These are phyloP conservation scores for Grosmannia serpens DNA, from an alignment of 2,329 filamentous ascomycete genomes.

Conservation along the genomic window DNA sequence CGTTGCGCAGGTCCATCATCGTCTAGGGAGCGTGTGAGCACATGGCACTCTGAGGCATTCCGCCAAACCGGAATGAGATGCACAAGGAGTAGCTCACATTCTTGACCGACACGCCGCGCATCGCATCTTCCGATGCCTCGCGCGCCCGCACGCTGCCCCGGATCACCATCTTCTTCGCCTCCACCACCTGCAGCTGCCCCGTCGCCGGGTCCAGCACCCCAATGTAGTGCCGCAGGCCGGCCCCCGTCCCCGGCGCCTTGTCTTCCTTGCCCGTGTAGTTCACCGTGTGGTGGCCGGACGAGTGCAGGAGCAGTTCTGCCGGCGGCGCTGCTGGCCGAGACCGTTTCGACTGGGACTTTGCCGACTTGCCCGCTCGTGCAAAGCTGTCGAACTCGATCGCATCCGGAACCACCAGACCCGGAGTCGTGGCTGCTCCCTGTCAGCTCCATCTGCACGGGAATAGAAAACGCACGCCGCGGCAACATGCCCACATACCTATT, in stretches of 20 bases:
- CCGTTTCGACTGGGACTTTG: slow-evolving; percentile 17
- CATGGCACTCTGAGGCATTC: not conserved
- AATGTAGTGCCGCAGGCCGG: slow-evolving; percentile 49
- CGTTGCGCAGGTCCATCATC: slow-evolving; percentile 50
- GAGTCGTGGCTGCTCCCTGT: slow-evolving; percentile 24
- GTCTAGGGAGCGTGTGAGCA: slow-evolving; percentile 26
- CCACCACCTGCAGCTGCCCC: slow-evolving; percentile 46
- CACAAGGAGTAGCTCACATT: slow-evolving; percentile 19
- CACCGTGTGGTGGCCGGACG: slow-evolving; percentile 41
- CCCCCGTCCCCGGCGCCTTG: slow-evolving; percentile 25
- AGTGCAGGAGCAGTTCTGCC: slow-evolving; percentile 45
- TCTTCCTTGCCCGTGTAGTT: slow-evolving; percentile 50
- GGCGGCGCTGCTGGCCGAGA: slow-evolving; percentile 18
- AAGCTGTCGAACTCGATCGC: slow-evolving; percentile 36
- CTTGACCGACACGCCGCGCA: slow-evolving; percentile 23
- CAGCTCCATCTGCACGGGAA: not conserved
- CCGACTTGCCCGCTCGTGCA: slow-evolving; percentile 24
- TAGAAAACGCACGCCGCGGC: not conserved
- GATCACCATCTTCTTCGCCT: slow-evolving; percentile 53
- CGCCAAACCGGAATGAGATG: not conserved
- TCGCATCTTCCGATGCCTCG: slow-evolving; percentile 36
- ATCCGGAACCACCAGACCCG: slow-evolving; percentile 26
- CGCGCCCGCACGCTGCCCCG: slow-evolving; percentile 45
- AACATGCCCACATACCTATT: slow-evolving; percentile 16
- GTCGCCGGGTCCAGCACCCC: slow-evolving; percentile 52